A percentile compares a stretch with the other conserved stretches of the same genome.
phyloP scores from a whole-genome alignment of 768 basidiomycete genomes.

The Lentinus tigrinus region DNA sequence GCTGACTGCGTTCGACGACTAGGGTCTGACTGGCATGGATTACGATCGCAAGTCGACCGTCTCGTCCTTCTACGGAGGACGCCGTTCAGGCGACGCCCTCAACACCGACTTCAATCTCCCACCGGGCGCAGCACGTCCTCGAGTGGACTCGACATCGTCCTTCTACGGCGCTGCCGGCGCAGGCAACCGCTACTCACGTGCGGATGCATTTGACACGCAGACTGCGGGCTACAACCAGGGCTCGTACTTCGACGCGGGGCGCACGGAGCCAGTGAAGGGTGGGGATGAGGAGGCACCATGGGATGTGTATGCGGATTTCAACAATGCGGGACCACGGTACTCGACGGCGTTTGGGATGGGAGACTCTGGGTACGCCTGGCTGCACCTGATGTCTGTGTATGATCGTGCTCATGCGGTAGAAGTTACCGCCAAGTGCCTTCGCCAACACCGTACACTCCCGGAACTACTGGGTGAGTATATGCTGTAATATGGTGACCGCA shows the following conservation, averaged over 20 bases:
- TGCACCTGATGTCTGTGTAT: background rate
- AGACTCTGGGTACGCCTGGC: conserved; percentile 38
- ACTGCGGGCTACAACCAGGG: conserved; percentile 73
- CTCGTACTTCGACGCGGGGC: conserved; percentile 66
- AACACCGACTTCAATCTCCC: conserved; percentile 48
- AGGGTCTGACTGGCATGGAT: conserved; percentile 50
- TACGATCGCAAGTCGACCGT: conserved; percentile 76
- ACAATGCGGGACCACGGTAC: conserved; percentile 80
- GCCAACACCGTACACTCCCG: conserved; percentile 11
- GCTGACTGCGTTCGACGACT: background rate
- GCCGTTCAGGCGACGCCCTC: conserved; percentile 63
- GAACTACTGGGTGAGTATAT: conserved; percentile 7
- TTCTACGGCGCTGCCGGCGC: conserved; percentile 48
- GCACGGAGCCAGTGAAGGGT: conserved; percentile 76
- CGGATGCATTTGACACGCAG: conserved; percentile 38
- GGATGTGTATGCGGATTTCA: conserved; percentile 89
- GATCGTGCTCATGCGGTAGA: background rate
- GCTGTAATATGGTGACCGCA: background rate
- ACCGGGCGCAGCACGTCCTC: conserved; percentile 36
- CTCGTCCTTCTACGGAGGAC: conserved; percentile 76
- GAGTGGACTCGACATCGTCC: conserved; percentile 67
- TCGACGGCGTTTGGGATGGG: conserved; percentile 57
- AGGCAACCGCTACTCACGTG: conserved; percentile 24
- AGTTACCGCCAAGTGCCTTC: conserved; percentile 29
- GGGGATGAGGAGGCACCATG: conserved; percentile 76